Evolutionary conservation across 306 rosid species (phyloP).

Genomic region (Ceratonia siliqua): DNA sequence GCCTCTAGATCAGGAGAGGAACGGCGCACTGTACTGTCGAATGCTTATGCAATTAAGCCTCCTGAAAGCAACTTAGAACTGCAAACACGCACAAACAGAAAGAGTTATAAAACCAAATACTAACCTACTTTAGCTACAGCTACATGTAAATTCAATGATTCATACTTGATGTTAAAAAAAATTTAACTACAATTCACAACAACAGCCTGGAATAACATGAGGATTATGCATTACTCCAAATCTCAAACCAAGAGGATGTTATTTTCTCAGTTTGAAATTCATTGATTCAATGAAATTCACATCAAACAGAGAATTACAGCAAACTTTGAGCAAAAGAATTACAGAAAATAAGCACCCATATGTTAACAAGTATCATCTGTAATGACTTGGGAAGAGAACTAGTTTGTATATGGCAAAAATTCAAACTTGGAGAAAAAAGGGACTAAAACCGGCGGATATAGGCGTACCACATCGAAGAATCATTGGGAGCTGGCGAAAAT

Average conservation of each 20-base stretch:
- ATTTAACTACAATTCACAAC: neutral
- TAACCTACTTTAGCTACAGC: neutral
- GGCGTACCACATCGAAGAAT: constrained; percentile 49
- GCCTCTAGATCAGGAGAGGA: neutral
- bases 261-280: constrained; percentile 14
- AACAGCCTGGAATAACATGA: neutral
- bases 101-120: neutral
- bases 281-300: constrained; percentile 25
- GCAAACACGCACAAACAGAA: neutral
- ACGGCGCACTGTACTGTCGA: neutral
- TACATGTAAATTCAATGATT: neutral
- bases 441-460: neutral
- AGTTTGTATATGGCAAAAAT: constrained; percentile 16
- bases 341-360: neutral
- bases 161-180: neutral
- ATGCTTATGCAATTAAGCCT: constrained; percentile 12
- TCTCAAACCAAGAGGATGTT: neutral
- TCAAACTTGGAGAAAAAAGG: constrained; percentile 16
- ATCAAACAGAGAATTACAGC: constrained; percentile 3
- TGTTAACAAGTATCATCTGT: constrained; percentile 25
- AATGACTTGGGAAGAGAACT: constrained; percentile 23
- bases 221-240: constrained; percentile 15
- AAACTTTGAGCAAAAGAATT: constrained; percentile 19
- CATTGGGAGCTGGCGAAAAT: constrained; percentile 22
- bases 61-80: neutral